These are phyloP conservation scores for Podila minutissima DNA, from an alignment of 192 early-diverging fungal genomes.

Conservation along the genomic window DNA sequence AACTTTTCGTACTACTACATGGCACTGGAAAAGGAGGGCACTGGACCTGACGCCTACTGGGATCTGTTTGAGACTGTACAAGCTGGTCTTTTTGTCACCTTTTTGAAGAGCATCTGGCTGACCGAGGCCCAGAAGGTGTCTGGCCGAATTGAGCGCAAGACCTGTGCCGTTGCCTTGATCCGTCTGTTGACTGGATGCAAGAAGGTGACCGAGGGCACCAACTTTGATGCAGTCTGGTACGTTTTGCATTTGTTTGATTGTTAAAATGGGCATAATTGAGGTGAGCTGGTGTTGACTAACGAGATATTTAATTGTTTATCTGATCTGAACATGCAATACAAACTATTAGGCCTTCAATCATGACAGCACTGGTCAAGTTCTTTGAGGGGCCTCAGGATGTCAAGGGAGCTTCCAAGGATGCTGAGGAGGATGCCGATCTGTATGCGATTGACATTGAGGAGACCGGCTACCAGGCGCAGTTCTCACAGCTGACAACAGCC, in stretches of 20 bases:
- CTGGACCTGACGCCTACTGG: conserved; percentile 62
- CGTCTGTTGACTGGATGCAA: conserved; percentile 67
- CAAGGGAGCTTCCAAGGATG: conserved; percentile 51
- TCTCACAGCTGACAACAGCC: conserved; percentile 78
- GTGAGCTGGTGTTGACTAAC: neutral
- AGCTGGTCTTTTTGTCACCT: conserved; percentile 68
- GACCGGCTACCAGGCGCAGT: conserved; percentile 84
- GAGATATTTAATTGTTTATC: neutral
- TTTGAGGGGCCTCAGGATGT: conserved; percentile 69
- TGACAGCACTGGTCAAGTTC: conserved; percentile 62
- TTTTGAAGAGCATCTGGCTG: conserved; percentile 72
- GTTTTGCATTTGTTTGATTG: conserved; percentile 5
- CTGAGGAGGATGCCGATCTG: conserved; percentile 67
- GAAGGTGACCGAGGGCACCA: conserved; percentile 63
- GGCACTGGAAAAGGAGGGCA: conserved; percentile 67
- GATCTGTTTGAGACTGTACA: conserved; percentile 39
- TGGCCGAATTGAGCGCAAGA: conserved; percentile 68
- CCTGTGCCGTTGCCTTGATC: conserved; percentile 69
- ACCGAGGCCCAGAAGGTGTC: conserved; percentile 69
- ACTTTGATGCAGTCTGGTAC: conserved; percentile 57
- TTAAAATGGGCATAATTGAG: too few relatives aligned
- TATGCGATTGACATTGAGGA: conserved; percentile 80
- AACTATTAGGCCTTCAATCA: conserved; percentile 58
- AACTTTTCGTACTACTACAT: conserved; percentile 74
- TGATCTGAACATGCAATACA: conserved; percentile 1